Evolutionary conservation across 106 monocot species (phyloP).

Genomic region (Dendrobium huoshanense): DNA sequence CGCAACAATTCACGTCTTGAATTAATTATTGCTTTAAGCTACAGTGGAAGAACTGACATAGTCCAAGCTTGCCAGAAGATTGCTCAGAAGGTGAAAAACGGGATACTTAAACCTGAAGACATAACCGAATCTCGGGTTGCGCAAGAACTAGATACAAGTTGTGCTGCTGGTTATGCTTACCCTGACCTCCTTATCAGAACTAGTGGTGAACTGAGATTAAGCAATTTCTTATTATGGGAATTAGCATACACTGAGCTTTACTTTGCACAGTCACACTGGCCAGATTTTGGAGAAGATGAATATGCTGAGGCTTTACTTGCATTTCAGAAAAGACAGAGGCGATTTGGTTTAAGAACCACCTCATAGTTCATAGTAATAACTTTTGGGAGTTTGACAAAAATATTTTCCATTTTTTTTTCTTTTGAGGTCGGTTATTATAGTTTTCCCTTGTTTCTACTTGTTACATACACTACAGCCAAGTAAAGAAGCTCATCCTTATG

Average conservation of each 20-base stretch:
- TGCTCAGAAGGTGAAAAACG: constrained; percentile 38
- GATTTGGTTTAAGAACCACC: constrained; percentile 32
- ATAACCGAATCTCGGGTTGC: constrained; percentile 48
- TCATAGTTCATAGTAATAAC: background rate
- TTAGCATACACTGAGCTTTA: constrained; percentile 73
- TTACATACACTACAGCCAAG: background rate
- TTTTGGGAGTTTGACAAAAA: background rate
- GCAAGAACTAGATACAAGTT: constrained; percentile 52
- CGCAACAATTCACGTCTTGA: constrained; percentile 36
- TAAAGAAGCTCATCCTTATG: background rate
- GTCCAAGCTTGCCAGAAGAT: constrained; percentile 62
- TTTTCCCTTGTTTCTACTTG: background rate
- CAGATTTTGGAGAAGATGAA: constrained; percentile 68
- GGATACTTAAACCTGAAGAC: constrained; percentile 43
- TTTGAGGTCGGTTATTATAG: background rate
- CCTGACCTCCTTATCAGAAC: constrained; percentile 75
- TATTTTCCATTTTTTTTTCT: background rate
- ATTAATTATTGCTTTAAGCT: constrained; percentile 61
- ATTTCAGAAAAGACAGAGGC: constrained; percentile 61
- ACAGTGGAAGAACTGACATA: constrained; percentile 62
- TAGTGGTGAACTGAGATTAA: constrained; percentile 66
- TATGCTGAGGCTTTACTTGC: constrained; percentile 55
- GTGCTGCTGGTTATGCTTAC: constrained; percentile 24
- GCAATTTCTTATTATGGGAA: constrained; percentile 82
- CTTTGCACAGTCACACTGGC: constrained; percentile 52